Evolutionary conservation across 768 basidiomycete species (phyloP), one percentile per base, ranked within the genome.

Genomic region (Tylopilus sp.): DNA sequence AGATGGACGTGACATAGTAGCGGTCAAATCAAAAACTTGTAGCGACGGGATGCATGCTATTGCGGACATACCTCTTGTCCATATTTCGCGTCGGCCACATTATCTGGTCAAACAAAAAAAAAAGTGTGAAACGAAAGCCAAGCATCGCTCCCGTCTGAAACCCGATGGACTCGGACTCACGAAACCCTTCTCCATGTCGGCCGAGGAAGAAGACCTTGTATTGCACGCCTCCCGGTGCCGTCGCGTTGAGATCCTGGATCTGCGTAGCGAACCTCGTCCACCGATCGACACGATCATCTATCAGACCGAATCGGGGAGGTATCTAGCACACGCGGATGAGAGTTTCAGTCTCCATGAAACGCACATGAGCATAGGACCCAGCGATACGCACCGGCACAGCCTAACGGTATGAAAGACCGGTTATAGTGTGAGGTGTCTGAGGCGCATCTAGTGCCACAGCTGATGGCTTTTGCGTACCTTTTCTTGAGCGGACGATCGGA

Each of bases 171-270:
- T 8, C 11, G 28, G 21, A 53, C 52, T 50, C 48, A 50, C 52
- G 52, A 40, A 40, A 50, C 8, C 52, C 52, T 44, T 88, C 70
- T 3, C 87, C 87, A 56, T 90, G 88, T 55, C 87, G 72, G 1
- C 77, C 78, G 7, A 87, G 62, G 52, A 84, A 77, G 48, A 88
- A 68, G 13, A 85, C 70, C 58, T 87, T 89, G 67, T 53, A 50
- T 17, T 50, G 52, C 6, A 53, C 52, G 12, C 41, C 47, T 25
- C 0, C 41, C n/a, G 35, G 41, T 25, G 52, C 48, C 9, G 47
- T 39, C 18, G 13, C 36, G 4, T 53, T 50, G 52, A 87, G 61
- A 15, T 65, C 54, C 4, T 61, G 50, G 13, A 88, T 64, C 11
- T 65, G 59, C 0, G 53, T 39, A 35, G 62, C 58, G 53, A 86